Evolutionary conservation across 805 yeast species (phyloP).

Genomic region (Lachancea sp.): DNA sequence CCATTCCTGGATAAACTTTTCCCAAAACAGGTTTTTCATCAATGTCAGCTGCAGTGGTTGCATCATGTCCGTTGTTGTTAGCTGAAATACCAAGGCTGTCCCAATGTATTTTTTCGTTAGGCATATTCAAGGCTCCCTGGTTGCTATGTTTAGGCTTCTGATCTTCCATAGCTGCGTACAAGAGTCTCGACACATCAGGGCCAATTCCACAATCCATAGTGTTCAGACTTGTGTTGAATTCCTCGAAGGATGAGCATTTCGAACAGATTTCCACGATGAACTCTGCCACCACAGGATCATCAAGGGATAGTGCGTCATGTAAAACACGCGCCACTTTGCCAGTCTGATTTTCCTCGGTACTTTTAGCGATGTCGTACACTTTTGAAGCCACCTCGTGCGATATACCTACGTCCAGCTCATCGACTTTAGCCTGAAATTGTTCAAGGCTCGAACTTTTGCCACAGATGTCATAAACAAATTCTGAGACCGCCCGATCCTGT

Average conservation of each 20-base stretch:
- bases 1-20: slow-evolving; percentile 52
- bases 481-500: slow-evolving; percentile 41
- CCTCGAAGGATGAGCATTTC: slow-evolving; percentile 8
- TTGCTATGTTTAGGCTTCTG: neutral
- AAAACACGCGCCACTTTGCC: slow-evolving; percentile 12
- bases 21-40: slow-evolving; percentile 32
- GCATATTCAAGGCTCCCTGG: slow-evolving; percentile 15
- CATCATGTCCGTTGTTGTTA: slow-evolving; percentile 6
- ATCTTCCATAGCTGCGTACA: slow-evolving; percentile 8
- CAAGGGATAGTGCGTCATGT: slow-evolving; percentile 12
- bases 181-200: slow-evolving; percentile 7
- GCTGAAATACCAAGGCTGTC: slow-evolving; percentile 4
- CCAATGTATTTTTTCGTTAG: slow-evolving; percentile 18
- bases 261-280: slow-evolving; percentile 19
- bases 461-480: slow-evolving; percentile 40
- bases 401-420: slow-evolving; percentile 40
- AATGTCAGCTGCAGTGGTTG: slow-evolving; percentile 1
- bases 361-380: slow-evolving; percentile 10
- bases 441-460: slow-evolving; percentile 26
- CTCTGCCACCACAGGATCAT: slow-evolving; percentile 20
- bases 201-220: slow-evolving; percentile 23
- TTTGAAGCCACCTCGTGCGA: slow-evolving; percentile 11
- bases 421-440: slow-evolving; percentile 35
- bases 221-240: slow-evolving; percentile 13
- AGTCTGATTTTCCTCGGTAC: neutral